These are phyloP conservation scores for Trichomonas gallinae DNA, from an alignment of 208 protist genomes.

Conservation along the genomic window DNA sequence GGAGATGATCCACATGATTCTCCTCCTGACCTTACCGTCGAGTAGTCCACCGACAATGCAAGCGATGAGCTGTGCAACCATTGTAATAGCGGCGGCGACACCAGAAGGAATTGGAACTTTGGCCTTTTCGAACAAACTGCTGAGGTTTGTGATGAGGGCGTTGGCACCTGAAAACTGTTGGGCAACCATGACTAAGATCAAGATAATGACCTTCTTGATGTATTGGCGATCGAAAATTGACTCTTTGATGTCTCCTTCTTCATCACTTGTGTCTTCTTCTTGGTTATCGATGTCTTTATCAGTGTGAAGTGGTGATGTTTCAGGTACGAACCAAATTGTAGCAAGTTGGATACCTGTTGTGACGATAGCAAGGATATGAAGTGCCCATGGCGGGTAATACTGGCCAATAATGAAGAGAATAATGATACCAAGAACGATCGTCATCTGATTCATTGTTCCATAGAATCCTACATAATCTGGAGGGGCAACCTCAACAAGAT, in stretches of 20 bases:
- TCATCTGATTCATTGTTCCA: background rate
- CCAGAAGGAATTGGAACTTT: background rate
- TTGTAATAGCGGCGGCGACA: background rate
- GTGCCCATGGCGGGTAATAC: background rate
- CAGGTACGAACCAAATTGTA: background rate
- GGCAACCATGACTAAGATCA: background rate
- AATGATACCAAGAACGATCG: background rate
- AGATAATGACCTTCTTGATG: background rate
- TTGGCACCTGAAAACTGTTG: background rate
- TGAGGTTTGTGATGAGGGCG: background rate
- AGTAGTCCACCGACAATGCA: background rate
- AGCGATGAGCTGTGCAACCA: background rate
- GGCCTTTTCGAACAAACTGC: background rate
- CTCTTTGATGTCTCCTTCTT: background rate
- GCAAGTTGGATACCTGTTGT: background rate
- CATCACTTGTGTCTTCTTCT: background rate
- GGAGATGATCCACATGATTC: background rate
- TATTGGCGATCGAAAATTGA: background rate
- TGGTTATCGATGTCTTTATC: background rate
- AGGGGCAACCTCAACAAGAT: background rate
- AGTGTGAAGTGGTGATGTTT: background rate
- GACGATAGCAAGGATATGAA: background rate
- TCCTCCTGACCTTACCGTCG: background rate
- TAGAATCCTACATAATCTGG: background rate
- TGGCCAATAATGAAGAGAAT: background rate